Conservation (phyloP, 2,329 filamentous ascomycete species). For the Alternaria sp. region DNA sequence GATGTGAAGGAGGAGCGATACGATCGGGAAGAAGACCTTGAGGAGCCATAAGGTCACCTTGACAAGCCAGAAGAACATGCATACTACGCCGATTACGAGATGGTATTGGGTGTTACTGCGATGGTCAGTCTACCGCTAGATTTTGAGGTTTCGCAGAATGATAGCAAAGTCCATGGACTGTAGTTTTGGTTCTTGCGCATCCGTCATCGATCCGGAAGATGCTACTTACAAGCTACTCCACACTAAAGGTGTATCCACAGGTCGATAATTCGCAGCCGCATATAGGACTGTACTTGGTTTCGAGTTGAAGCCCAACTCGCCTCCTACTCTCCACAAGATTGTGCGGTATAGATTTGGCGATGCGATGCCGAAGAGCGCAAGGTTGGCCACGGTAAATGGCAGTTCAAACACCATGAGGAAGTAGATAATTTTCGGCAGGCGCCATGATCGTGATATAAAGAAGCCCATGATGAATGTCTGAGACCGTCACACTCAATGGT, state of each 20-base stretch:
- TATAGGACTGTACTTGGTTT: constrained; percentile 74
- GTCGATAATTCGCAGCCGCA: constrained; percentile 74
- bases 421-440: constrained; percentile 60
- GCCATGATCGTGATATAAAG: constrained; percentile 65
- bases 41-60: constrained; percentile 76
- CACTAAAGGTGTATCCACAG: constrained; percentile 69
- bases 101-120: constrained; percentile 76
- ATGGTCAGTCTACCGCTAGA: constrained; percentile 9
- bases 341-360: constrained; percentile 77
- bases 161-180: neutral
- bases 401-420: constrained; percentile 72
- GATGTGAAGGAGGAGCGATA: constrained; percentile 67
- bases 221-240: constrained; percentile 75
- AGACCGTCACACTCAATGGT: neutral
- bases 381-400: constrained; percentile 67
- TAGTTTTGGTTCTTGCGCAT: neutral
- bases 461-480: constrained; percentile 43
- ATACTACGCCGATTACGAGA: constrained; percentile 77
- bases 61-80: constrained; percentile 76
- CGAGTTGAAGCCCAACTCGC: constrained; percentile 76
- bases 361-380: constrained; percentile 76
- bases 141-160: neutral
- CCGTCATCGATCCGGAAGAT: neutral
- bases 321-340: constrained; percentile 76
- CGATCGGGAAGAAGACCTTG: constrained; percentile 72